A percentile compares a stretch with the other conserved stretches of the same genome.
phyloP scores from a whole-genome alignment of 768 basidiomycete genomes.

The Gyrodon lividus region DNA sequence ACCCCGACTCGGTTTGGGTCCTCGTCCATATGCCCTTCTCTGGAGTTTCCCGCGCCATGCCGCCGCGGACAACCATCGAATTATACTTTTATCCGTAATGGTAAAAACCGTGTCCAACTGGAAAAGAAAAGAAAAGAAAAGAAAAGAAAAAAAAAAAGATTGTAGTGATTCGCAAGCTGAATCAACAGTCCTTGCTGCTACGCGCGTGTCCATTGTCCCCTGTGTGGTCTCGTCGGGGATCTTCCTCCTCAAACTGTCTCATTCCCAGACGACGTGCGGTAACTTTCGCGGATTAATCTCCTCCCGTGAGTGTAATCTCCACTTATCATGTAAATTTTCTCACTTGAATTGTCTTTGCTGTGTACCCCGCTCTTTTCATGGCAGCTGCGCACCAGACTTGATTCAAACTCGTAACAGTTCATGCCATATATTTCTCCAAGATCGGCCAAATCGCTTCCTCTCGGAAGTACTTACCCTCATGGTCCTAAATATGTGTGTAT shows the following conservation, averaged over 20 bases:
- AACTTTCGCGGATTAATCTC: background rate
- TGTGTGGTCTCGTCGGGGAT: background rate
- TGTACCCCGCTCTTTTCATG: conserved; percentile 8
- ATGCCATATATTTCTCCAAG: conserved; percentile 7
- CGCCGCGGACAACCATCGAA: conserved; percentile 1
- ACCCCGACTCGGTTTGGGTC: background rate
- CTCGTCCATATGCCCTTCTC: background rate
- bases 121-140: background rate
- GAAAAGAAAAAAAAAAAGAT: background rate
- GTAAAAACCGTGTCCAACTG: conserved; percentile 5
- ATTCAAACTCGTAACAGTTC: background rate
- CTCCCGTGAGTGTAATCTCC: conserved; percentile 4
- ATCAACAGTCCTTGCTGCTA: background rate
- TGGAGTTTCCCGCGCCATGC: conserved; percentile 5
- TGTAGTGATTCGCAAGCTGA: conserved; percentile 7
- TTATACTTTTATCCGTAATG: conserved; percentile 1
- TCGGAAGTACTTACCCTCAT: conserved; percentile 9
- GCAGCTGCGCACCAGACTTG: background rate
- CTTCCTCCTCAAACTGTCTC: background rate
- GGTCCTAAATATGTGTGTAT: conserved; percentile 12
- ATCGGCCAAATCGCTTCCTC: conserved; percentile 14
- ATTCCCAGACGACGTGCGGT: background rate
- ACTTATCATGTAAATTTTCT: conserved; percentile 1
- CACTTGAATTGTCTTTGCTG: background rate
- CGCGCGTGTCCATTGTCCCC: background rate